Evolutionary conservation across 352 stramenopile genomes (phyloP), one percentile per base, ranked within the genome.

Genomic region (Globisporangium paddicum): DNA sequence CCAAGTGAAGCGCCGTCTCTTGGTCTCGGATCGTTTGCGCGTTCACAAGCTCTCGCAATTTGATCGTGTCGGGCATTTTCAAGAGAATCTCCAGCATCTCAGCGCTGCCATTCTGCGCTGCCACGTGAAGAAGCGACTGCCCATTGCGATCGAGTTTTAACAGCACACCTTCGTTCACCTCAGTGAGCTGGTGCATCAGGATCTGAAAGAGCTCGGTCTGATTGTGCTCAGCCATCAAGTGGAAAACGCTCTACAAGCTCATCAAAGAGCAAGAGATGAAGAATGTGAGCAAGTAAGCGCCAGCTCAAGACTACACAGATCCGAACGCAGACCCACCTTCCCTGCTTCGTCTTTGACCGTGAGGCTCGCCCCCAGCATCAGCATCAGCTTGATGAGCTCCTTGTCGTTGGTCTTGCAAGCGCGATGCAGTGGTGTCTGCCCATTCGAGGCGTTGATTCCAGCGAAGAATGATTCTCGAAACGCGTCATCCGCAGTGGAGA

Each of bases 341-440:
- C 69, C 67, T 28, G 57, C 40, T 3, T 71, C 49, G 45, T 88
- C 75, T 35, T 64, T 71, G 7, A 55, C 60, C 5, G 48, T 68
- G 21, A 87, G 55, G 13, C 67, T 58, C 0, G 77, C 77, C 14
- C 68, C 73, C 2, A 85, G 49, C 2, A 50, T 45, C 10, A 86
- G 58, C 18, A 89, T 41, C 1, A 86, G 37, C 56, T 72, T 60
- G 0, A 87, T 69, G n/a, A 86, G 47, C 21, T 55, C 32, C 14
- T 55, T 58, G 47, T 86, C 67, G 18, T 78, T 81, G 2, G 67
- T 68, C 26, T 79, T 86, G 45, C 64, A 79, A 0, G 77, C 77
- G 2, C 69, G 77, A 65, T 86, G 79, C 57, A 89, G 46, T 5
- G 79, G 79, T 5, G 79, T 79, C n/a, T 80, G 63, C 0, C 77